Percentiles rank a stretch among this genome's conserved stretches.
Evolutionary conservation across 768 basidiomycete species (phyloP).

Genomic region (Glaciozyma antarctica): DNA sequence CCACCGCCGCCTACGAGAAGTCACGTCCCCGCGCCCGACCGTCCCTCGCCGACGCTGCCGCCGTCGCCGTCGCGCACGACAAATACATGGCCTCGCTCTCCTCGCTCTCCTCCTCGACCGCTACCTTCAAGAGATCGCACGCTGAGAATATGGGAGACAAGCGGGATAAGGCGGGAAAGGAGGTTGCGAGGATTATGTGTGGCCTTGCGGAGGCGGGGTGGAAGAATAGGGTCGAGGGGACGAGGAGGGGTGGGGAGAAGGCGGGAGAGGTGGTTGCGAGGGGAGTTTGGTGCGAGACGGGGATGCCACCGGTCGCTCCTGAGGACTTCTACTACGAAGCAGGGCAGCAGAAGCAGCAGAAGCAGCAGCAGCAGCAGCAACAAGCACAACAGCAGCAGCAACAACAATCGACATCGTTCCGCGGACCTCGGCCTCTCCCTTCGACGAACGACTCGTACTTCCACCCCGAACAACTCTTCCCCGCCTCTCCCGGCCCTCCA

Average conservation of each 20-base stretch:
- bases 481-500: not conserved
- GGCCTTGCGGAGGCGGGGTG: constrained; percentile 22
- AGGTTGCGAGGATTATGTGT: constrained; percentile 7
- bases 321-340: not conserved
- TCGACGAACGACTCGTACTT: not conserved
- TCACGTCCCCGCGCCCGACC: not conserved
- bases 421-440: not conserved
- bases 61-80: constrained; percentile 15
- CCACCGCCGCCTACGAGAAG: constrained; percentile 26
- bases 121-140: constrained; percentile 6
- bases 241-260: constrained; percentile 9
- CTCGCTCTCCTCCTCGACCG: constrained; percentile 16
- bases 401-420: not conserved
- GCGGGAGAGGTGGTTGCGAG: constrained; percentile 11
- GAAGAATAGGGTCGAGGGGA: constrained; percentile 12
- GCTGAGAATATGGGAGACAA: constrained; percentile 8
- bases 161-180: constrained; percentile 11
- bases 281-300: constrained; percentile 6
- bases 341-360: not conserved
- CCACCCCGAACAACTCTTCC: not conserved
- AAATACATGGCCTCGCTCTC: constrained; percentile 18
- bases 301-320: not conserved
- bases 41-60: not conserved
- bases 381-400: not conserved
- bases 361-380: not conserved